These are phyloP conservation scores for Fusarium dlaminii DNA, from an alignment of 2,329 filamentous ascomycete genomes.

Conservation along the genomic window DNA sequence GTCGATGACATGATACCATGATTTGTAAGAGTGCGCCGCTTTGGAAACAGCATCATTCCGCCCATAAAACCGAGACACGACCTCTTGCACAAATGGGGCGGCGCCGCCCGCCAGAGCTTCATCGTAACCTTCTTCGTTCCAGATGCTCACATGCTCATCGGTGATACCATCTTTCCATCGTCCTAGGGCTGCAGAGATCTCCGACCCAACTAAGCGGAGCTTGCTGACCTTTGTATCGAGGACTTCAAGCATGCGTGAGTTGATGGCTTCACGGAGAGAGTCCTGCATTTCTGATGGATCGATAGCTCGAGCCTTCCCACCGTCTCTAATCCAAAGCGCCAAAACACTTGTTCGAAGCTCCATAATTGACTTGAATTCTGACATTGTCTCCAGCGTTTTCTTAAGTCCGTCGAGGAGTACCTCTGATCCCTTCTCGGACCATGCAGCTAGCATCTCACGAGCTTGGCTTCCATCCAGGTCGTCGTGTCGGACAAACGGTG, in stretches of 20 bases:
- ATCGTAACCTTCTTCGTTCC: conserved; percentile 72
- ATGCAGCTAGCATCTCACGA: conserved; percentile 67
- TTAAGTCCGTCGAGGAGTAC: conserved; percentile 70
- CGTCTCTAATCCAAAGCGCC: conserved; percentile 78
- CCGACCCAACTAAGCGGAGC: conserved; percentile 71
- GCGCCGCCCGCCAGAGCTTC: conserved; percentile 74
- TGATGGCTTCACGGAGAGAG: conserved; percentile 73
- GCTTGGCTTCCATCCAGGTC: conserved; percentile 72
- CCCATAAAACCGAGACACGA: conserved; percentile 77
- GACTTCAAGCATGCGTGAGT: conserved; percentile 71
- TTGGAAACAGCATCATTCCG: conserved; percentile 72
- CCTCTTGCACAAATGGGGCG: conserved; percentile 71
- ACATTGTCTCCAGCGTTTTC: conserved; percentile 66
- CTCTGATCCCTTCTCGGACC: conserved; percentile 70
- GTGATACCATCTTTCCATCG: conserved; percentile 66
- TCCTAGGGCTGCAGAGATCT: conserved; percentile 69
- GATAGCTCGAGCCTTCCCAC: conserved; percentile 70
- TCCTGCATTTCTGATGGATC: conserved; percentile 75
- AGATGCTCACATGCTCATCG: conserved; percentile 66
- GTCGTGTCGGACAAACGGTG: conserved; percentile 85
- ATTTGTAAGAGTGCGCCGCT: conserved; percentile 71
- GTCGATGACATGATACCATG: conserved; percentile 79
- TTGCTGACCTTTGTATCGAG: conserved; percentile 71
- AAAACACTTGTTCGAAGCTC: conserved; percentile 75
- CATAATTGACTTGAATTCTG: conserved; percentile 75